Percentiles rank a stretch among this genome's conserved stretches.
Conservation (phyloP, 1,139 yeast species). For the Geotrichum klebahnii region DNA sequence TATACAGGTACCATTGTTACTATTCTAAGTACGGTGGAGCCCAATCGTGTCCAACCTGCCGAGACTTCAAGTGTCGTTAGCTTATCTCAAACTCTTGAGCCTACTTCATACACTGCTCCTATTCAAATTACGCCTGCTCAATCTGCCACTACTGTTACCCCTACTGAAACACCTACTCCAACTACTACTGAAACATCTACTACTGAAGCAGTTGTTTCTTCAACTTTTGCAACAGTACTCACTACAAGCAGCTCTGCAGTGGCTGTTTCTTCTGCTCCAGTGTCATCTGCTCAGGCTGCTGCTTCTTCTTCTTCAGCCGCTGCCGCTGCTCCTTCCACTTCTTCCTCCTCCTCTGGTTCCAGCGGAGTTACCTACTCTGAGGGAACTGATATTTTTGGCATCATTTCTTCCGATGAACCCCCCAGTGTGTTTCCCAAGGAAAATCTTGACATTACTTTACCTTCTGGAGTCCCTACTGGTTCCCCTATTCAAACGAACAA, state of each 20-base stretch:
- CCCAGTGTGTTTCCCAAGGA: slow-evolving; percentile 48
- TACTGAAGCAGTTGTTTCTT: not conserved
- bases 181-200: slow-evolving; percentile 11
- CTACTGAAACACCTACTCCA: slow-evolving; percentile 11
- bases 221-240: slow-evolving; percentile 2
- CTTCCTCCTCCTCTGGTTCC: slow-evolving; percentile 19
- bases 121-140: slow-evolving; percentile 10
- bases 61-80: slow-evolving; percentile 23
- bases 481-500: slow-evolving; percentile 75
- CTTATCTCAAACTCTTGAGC: slow-evolving; percentile 29
- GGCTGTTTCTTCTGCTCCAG: slow-evolving; percentile 15
- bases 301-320: slow-evolving; percentile 12
- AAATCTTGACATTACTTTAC: slow-evolving; percentile 47
- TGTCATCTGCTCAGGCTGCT: slow-evolving; percentile 14
- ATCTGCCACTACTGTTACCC: slow-evolving; percentile 4
- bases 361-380: slow-evolving; percentile 26
- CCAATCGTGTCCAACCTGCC: slow-evolving; percentile 34
- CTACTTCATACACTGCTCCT: slow-evolving; percentile 28
- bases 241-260: slow-evolving; percentile 19
- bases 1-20: slow-evolving; percentile 34
- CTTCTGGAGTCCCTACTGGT: slow-evolving; percentile 46
- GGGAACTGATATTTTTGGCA: slow-evolving; percentile 46
- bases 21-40: slow-evolving; percentile 30
- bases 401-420: slow-evolving; percentile 51
- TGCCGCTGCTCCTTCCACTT: slow-evolving; percentile 10